Evolutionary conservation across 2,329 filamentous ascomycete species (phyloP).

Genomic region (Seiridium cupressi): DNA sequence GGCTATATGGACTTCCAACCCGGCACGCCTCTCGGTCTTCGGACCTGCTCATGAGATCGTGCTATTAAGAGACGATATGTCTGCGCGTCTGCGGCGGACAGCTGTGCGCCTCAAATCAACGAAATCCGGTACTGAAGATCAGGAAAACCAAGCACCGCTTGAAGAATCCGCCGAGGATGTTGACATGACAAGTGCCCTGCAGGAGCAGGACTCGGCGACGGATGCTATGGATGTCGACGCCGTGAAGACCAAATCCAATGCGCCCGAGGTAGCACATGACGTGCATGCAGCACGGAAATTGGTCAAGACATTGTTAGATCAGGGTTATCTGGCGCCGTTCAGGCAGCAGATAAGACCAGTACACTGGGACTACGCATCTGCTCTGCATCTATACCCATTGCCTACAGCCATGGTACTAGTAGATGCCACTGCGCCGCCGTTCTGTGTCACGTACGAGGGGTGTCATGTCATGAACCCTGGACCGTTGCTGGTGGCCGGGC

Average conservation of each 20-base stretch:
- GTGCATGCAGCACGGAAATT: conserved; percentile 67
- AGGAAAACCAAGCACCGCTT: conserved; percentile 28
- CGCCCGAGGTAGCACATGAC: conserved; percentile 41
- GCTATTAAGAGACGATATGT: conserved; percentile 83
- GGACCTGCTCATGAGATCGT: conserved; percentile 86
- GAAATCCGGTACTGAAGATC: conserved; percentile 16
- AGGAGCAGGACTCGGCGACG: conserved; percentile 15
- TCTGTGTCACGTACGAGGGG: conserved; percentile 88
- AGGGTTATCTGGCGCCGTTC: conserved; percentile 87
- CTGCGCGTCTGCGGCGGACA: conserved; percentile 72
- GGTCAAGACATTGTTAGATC: conserved; percentile 88
- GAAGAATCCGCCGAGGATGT: conserved; percentile 29
- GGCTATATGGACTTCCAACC: conserved; percentile 87
- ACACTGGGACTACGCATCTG: conserved; percentile 81
- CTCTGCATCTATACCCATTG: conserved; percentile 81
- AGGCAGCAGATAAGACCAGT: conserved; percentile 75
- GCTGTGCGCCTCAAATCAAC: conserved; percentile 66
- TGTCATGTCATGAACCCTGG: conserved; percentile 96
- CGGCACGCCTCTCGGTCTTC: conserved; percentile 78
- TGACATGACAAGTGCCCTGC: conserved; percentile 29
- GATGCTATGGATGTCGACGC: conserved; percentile 45
- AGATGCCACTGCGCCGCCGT: conserved; percentile 78
- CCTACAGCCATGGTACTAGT: conserved; percentile 81
- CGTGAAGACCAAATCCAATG: conserved; percentile 22
- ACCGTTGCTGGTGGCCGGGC: conserved; percentile 66